These are phyloP conservation scores for Dryas drummondii DNA, from an alignment of 306 rosid species.

Conservation along the genomic window DNA sequence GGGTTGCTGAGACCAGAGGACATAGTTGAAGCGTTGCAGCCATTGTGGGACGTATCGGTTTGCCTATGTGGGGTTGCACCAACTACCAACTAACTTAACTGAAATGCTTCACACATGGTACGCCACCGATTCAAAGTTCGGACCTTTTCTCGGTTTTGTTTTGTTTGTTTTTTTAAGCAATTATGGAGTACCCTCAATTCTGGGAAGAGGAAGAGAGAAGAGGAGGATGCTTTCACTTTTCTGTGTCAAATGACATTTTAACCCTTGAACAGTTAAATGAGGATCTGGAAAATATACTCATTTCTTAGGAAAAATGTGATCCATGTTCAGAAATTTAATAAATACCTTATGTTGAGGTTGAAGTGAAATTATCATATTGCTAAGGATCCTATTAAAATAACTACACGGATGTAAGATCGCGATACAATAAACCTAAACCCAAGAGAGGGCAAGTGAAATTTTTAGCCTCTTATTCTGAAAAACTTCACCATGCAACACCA, in stretches of 20 bases:
- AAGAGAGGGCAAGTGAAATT: background rate
- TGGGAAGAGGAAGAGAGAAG: too few species aligned
- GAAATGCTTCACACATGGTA: background rate
- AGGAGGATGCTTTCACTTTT: too few species aligned
- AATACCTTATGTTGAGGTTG: too few species aligned
- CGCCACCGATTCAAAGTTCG: background rate
- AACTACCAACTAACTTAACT: constrained; percentile 5
- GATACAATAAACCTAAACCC: background rate
- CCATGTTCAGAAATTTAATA: too few species aligned
- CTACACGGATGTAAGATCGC: background rate
- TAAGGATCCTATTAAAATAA: too few species aligned
- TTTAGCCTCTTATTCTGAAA: background rate
- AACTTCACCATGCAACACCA: background rate
- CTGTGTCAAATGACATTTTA: too few species aligned
- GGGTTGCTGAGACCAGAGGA: constrained; percentile 33
- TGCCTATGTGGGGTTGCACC: background rate
- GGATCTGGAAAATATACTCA: too few species aligned
- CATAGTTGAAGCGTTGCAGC: constrained; percentile 35
- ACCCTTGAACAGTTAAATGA: too few species aligned
- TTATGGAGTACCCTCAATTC: too few species aligned
- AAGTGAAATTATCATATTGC: too few species aligned
- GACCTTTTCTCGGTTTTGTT: background rate
- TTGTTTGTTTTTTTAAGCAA: too few species aligned
- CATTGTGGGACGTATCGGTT: constrained; percentile 25
- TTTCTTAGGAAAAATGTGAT: too few species aligned